Base-by-base conservation (phyloP, 2,329 filamentous ascomycete species). In the Neonectria neomacrospora region DNA sequence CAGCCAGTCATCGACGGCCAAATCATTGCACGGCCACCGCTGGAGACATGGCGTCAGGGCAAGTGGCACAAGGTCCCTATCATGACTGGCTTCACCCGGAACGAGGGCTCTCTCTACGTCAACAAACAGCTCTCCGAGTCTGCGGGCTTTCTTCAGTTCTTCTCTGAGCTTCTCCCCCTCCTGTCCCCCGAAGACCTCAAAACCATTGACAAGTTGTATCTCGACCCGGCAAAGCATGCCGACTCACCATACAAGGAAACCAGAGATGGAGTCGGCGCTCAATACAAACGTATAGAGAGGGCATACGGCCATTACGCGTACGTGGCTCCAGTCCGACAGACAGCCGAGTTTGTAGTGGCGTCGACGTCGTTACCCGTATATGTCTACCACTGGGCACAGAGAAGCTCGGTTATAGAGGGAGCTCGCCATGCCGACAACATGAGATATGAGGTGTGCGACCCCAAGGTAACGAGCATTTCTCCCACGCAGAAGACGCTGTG, bases 41-140 rank as follows among this genome's bases (percentile, higher is more conserved):
- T 90, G 2, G 80, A 83, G 22, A 82, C 84, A 9, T 91, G 88
- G 88, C 58, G 63, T 22, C 45, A 60, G 14, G 73, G 67, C 11
- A 68, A 67, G 34, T 74, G 72, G 72, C 72, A 73, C 57, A 73
- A 72, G 23, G 63, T 75, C 0, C 73, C 73, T 1, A 85, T 92
- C 42, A 79, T 93, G 62, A 91, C 90, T 0, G 90, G 90, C 3
- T 92, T 88, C 78, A 89, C 88, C 71, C 85, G 86, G 41, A 89
- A 92, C 69, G 90, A 93, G 74, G 90, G 90, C 3, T 84, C 88
- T 0, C 77, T 84, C 32, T 93, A 92, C 70, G 85, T 92, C 1
- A 83, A 88, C 0, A 77, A 80, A 30, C 67, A 73, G 5, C 80
- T 85, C 65, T 79, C 81, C 3, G 79, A 78, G 2, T 77, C 83